Evolutionary conservation across 1,284 basidiomycete species (phyloP).

Genomic region (Somion occarium): DNA sequence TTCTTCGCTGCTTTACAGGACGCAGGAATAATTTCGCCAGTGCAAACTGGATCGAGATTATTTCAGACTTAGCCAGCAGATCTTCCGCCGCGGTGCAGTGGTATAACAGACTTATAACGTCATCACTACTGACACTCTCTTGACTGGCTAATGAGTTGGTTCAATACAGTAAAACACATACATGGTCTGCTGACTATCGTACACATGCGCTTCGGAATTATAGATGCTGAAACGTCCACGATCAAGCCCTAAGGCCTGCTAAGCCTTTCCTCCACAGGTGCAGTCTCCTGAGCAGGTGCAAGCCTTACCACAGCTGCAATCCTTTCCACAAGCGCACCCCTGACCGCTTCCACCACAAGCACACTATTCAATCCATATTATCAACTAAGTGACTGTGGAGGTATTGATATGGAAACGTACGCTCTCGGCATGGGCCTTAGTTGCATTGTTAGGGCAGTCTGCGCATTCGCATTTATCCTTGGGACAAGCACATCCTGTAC

Average conservation of each 20-base stretch:
- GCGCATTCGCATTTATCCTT: conserved; percentile 24
- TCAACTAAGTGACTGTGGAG: neutral
- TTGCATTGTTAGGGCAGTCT: conserved; percentile 21
- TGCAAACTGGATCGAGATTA: conserved; percentile 24
- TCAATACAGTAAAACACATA: too few relatives aligned
- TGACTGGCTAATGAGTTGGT: too few relatives aligned
- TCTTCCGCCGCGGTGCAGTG: neutral
- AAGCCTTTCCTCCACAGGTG: neutral
- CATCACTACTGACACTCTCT: too few relatives aligned
- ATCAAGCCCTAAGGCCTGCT: too few relatives aligned
- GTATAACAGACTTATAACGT: too few relatives aligned
- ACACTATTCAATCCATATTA: conserved; percentile 13
- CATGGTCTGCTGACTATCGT: too few relatives aligned
- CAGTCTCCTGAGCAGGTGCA: conserved; percentile 15
- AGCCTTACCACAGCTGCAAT: too few relatives aligned
- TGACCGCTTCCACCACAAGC: conserved; percentile 13
- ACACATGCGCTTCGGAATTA: too few relatives aligned
- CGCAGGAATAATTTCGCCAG: conserved; percentile 26
- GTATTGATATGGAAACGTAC: conserved; percentile 10
- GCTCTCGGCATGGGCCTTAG: conserved; percentile 13
- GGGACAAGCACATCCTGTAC: conserved; percentile 22
- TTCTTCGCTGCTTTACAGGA: conserved; percentile 31
- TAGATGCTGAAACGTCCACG: too few relatives aligned
- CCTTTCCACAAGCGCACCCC: conserved; percentile 17
- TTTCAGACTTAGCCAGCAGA: conserved; percentile 10